These are phyloP conservation scores for Colletotrichum plurivorum DNA, from an alignment of 2,329 filamentous ascomycete species.

Conservation along the genomic window DNA sequence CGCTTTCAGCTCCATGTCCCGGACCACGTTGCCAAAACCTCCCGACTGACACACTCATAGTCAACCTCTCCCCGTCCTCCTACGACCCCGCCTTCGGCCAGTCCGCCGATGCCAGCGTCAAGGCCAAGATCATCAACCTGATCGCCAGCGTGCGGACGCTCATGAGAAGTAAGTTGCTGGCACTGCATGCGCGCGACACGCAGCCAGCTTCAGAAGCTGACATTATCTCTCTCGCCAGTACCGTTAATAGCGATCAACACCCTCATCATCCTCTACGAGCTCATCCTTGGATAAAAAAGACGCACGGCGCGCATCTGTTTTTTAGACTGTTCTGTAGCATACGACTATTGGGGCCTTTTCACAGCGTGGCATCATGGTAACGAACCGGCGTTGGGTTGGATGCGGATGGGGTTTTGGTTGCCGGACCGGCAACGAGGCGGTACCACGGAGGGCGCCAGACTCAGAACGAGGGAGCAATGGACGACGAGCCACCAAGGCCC, in stretches of 20 bases:
- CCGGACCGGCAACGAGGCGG: neutral
- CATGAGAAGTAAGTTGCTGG: constrained; percentile 79
- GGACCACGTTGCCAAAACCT: neutral
- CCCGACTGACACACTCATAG: constrained; percentile 42
- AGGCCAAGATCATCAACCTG: constrained; percentile 88
- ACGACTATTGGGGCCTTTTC: constrained; percentile 9
- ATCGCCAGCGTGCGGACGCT: constrained; percentile 92
- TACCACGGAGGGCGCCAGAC: neutral
- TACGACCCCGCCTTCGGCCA: constrained; percentile 85
- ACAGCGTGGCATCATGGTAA: constrained; percentile 37
- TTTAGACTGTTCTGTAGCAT: neutral
- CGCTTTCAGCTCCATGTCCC: too few species aligned
- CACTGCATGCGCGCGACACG: neutral
- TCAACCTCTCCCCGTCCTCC: constrained; percentile 82
- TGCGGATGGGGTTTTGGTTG: constrained; percentile 22
- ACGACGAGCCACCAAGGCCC: neutral
- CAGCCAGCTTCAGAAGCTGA: neutral
- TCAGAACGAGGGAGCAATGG: neutral
- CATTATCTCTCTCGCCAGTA: constrained; percentile 66
- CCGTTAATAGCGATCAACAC: constrained; percentile 88
- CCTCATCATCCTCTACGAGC: constrained; percentile 85
- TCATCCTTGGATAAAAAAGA: constrained; percentile 76
- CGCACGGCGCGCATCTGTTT: constrained; percentile 1
- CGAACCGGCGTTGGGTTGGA: constrained; percentile 32
- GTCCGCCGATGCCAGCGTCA: constrained; percentile 81